A percentile compares a stretch with the other conserved stretches of the same genome.
phyloP scores from a whole-genome alignment of 2,329 filamentous ascomycete species.

The Diaporthe vexans region DNA sequence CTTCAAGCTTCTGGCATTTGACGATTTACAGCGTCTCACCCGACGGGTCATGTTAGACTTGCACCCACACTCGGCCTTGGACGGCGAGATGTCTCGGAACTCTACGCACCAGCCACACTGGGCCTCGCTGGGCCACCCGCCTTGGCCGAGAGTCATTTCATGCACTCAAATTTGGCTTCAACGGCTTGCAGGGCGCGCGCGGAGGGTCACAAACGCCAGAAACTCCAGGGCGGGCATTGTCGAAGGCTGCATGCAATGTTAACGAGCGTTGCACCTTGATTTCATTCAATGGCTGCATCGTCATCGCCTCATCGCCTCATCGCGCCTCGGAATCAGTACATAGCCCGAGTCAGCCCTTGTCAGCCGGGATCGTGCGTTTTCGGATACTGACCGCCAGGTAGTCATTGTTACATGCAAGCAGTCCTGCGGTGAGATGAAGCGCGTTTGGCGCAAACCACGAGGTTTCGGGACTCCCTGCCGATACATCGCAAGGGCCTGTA shows the following conservation, averaged over 20 bases:
- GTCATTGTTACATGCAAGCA: background rate
- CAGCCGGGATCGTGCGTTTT: constrained; percentile 22
- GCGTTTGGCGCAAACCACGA: constrained; percentile 28
- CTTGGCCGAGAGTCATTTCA: background rate
- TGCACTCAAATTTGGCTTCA: constrained; percentile 13
- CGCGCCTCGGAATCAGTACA: constrained; percentile 15
- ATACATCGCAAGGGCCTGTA: background rate
- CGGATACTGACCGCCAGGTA: constrained; percentile 28
- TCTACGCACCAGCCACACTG: constrained; percentile 31
- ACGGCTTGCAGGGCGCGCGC: constrained; percentile 16
- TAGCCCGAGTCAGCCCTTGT: constrained; percentile 20
- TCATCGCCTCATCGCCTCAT: constrained; percentile 14
- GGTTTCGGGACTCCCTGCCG: background rate
- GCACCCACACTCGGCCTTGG: constrained; percentile 19
- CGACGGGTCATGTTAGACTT: constrained; percentile 8
- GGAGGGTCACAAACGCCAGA: background rate
- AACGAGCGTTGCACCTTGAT: constrained; percentile 23
- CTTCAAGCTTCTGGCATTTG: background rate
- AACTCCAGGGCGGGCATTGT: background rate
- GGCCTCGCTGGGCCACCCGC: constrained; percentile 23
- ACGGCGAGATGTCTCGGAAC: constrained; percentile 21
- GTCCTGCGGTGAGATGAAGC: constrained; percentile 26
- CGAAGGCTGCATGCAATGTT: background rate
- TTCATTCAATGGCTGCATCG: constrained; percentile 1
- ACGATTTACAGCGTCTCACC: background rate